A percentile compares a stretch with the other conserved stretches of the same genome.
Evolutionary conservation across 306 rosid genomes (phyloP).

Genomic region (Pachyrhizus erosus): DNA sequence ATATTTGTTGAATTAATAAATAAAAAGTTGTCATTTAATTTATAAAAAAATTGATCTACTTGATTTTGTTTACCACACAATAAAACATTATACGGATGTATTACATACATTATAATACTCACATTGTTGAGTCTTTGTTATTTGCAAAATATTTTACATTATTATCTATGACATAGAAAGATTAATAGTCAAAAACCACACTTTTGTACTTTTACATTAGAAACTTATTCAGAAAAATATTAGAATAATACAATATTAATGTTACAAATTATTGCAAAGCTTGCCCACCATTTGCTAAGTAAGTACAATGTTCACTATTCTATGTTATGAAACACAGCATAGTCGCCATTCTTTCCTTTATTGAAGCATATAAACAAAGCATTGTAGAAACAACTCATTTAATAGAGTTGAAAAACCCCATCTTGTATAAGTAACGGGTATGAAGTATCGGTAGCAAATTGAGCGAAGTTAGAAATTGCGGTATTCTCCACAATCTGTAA

Average conservation of each 20-base stretch:
- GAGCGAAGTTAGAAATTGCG: slow-evolving; percentile 47
- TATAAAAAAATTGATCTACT: not conserved
- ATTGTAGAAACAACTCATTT: slow-evolving; percentile 4
- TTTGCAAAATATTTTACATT: not conserved
- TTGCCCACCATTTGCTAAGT: slow-evolving; percentile 1
- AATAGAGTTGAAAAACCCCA: slow-evolving; percentile 64
- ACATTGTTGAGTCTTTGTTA: not conserved
- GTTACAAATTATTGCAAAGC: not conserved
- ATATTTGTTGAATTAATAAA: too few relatives aligned
- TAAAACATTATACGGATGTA: not conserved
- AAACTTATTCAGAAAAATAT: not conserved
- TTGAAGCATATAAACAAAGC: slow-evolving; percentile 6
- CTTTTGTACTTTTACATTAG: not conserved
- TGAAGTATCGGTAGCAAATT: slow-evolving; percentile 49
- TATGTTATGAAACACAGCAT: slow-evolving; percentile 27
- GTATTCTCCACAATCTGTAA: slow-evolving; percentile 68
- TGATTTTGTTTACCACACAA: not conserved
- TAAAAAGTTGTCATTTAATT: too few relatives aligned
- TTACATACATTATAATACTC: not conserved
- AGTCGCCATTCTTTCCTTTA: not conserved
- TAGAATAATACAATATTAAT: not conserved
- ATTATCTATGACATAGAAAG: not conserved
- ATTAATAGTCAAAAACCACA: not conserved
- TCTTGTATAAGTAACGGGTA: slow-evolving; percentile 64
- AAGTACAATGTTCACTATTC: not conserved